These are phyloP conservation scores for Cucurbita argyrosperma DNA, from an alignment of 306 rosid genomes.

Conservation along the genomic window DNA sequence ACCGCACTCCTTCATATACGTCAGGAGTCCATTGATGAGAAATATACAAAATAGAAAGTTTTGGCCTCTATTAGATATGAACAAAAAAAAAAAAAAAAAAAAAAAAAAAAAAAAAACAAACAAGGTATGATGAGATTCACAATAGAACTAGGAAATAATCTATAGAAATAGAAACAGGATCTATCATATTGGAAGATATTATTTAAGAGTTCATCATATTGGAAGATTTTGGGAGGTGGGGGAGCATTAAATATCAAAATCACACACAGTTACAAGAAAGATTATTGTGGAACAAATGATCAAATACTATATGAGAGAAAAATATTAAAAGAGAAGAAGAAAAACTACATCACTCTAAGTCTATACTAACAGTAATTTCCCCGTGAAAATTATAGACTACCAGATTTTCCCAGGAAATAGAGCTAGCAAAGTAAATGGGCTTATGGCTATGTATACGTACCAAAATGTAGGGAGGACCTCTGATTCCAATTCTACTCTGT, in stretches of 20 bases:
- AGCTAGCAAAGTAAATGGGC: neutral
- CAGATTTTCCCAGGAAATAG: neutral
- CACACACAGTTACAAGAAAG: neutral
- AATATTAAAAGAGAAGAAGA: neutral
- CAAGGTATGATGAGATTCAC: neutral
- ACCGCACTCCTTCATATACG: no score
- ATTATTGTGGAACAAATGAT: neutral
- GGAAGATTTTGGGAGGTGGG: neutral
- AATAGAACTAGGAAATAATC: neutral
- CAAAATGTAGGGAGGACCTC: slow-evolving; percentile 5
- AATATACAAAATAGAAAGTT: no score
- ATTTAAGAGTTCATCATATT: neutral
- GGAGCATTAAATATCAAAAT: neutral
- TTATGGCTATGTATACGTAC: slow-evolving; percentile 12
- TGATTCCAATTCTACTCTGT: slow-evolving; percentile 32
- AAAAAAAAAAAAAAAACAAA: no score
- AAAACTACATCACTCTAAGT: neutral
- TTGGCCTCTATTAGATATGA: no score
- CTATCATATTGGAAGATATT: no score
- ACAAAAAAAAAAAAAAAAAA: no score
- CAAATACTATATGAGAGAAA: neutral
- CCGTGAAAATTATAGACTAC: neutral
- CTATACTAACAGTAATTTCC: neutral
- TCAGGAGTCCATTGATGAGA: no score
- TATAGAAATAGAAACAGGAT: neutral